phyloP scores from a whole-genome alignment of 2,329 filamentous ascomycete genomes.

The Fusarium mangiferae region DNA sequence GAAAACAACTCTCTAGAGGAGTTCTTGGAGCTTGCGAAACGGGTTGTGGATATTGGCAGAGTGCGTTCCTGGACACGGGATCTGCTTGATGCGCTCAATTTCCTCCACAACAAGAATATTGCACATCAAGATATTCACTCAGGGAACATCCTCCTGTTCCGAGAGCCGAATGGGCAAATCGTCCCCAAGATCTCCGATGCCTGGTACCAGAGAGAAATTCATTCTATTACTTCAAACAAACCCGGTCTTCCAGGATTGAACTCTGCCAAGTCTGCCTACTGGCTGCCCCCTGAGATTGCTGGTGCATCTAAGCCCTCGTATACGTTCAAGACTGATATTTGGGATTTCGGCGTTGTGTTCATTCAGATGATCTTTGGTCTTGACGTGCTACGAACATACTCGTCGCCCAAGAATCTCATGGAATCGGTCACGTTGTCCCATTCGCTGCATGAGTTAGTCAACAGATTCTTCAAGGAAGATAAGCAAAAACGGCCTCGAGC shows the following conservation, averaged over 20 bases:
- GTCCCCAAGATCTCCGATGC: constrained; percentile 80
- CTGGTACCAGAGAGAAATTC: constrained; percentile 74
- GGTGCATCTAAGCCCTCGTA: constrained; percentile 69
- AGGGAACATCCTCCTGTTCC: constrained; percentile 81
- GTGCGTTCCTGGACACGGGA: constrained; percentile 92
- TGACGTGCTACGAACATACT: constrained; percentile 78
- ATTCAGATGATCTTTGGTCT: constrained; percentile 94
- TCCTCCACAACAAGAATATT: constrained; percentile 85
- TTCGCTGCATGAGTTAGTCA: constrained; percentile 81
- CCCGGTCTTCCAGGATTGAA: constrained; percentile 63
- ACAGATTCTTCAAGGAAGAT: constrained; percentile 85
- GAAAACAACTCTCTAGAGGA: constrained; percentile 86
- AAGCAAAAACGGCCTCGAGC: constrained; percentile 85
- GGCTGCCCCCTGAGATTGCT: constrained; percentile 82
- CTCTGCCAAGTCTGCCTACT: constrained; percentile 80
- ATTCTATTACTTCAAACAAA: constrained; percentile 67
- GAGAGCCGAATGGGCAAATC: constrained; percentile 74
- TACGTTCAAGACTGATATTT: constrained; percentile 87
- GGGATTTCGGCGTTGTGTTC: constrained; percentile 93
- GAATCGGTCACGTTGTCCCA: constrained; percentile 77
- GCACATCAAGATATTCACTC: constrained; percentile 86
- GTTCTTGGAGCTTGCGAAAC: constrained; percentile 80
- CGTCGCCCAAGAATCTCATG: constrained; percentile 79
- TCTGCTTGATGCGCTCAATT: constrained; percentile 87
- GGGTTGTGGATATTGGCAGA: constrained; percentile 74